Base-by-base conservation (phyloP, 805 yeast species). In the Cyberlindnera saturnus region DNA sequence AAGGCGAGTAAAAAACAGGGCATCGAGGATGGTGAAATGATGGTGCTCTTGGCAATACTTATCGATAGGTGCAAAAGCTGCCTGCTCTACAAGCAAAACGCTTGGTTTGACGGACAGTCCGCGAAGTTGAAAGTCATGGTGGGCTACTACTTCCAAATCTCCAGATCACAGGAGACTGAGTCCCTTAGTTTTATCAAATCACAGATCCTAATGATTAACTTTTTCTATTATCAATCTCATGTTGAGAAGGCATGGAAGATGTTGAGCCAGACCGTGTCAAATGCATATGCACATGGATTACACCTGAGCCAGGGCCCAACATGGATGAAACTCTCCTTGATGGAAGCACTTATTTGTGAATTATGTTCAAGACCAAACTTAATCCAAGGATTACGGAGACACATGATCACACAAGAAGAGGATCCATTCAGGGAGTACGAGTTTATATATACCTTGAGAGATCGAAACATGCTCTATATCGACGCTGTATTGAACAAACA, bases 221-320 rank as follows among this genome's bases (percentile, higher is more conserved):
- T 51, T 33, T 52, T 47, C 38, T 51, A 52, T 31, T 52, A 46
- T 39, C 35, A 34, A 5, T 46, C 11, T 32, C 52, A 51, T 23
- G 41, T 46, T 36, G 49, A 44, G 29, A 50, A 48, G 30, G 39
- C 56, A 4, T 57, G 57, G 57, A 57, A 51, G 40, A 29, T 52
- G 36, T 29, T 57, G 19, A 51, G 44, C 15, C 53, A 51, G 20
- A 28, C 44, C 6, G 53, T 57, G 4, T 49, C 60, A 4, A 54
- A 55, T 33, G 47, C 54, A 13, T 55, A 42, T 40, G 26, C 50
- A 1, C 36, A 46, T 28, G 57, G 59, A 1, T 9, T 57, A 1
- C 57, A 57, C 42, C 38, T 49, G 2, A 13, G 32, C 3, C 56
- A 51, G 32, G 57, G 50, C 4, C 34, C 42, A 3, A 6, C 50